Evolutionary conservation across 1,284 basidiomycete genomes (phyloP).

Genomic region (Malassezia yamatoensis): DNA sequence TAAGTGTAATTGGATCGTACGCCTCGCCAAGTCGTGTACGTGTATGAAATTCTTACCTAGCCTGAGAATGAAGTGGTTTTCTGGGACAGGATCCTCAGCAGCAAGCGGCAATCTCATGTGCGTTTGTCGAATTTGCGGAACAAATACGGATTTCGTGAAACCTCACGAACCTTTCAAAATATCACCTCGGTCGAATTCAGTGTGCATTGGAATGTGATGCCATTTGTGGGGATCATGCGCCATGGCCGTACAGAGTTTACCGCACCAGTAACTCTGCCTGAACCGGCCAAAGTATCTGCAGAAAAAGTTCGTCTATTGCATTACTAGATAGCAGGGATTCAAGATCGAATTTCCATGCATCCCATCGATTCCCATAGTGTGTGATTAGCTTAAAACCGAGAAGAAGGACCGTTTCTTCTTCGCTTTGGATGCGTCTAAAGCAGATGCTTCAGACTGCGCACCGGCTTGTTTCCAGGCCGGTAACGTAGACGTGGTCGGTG

Average conservation of each 20-base stretch:
- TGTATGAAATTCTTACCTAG: constrained; percentile 48
- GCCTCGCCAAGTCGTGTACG: constrained; percentile 26
- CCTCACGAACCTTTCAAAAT: constrained; percentile 61
- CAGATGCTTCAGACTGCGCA: constrained; percentile 1
- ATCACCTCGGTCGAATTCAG: constrained; percentile 57
- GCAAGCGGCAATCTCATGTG: constrained; percentile 64
- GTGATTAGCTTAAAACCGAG: constrained; percentile 12
- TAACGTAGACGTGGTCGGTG: constrained; percentile 1
- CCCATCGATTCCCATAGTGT: neutral
- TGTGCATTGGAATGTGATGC: constrained; percentile 82
- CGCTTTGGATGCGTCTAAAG: constrained; percentile 1
- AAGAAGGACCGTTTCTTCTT: constrained; percentile 19
- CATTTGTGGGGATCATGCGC: constrained; percentile 60
- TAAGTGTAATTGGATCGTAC: constrained; percentile 48
- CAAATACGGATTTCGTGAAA: constrained; percentile 73
- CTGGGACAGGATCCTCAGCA: constrained; percentile 77
- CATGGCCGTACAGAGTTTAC: neutral
- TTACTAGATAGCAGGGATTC: neutral
- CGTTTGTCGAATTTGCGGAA: constrained; percentile 59
- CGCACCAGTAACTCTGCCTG: neutral
- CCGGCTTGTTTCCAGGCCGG: constrained; percentile 15
- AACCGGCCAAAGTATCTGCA: neutral
- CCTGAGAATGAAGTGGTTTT: constrained; percentile 71
- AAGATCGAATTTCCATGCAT: neutral
- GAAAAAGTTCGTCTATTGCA: neutral